Conservation (phyloP, 2,329 filamentous ascomycete genomes). For the Amylocarpus encephaloides region DNA sequence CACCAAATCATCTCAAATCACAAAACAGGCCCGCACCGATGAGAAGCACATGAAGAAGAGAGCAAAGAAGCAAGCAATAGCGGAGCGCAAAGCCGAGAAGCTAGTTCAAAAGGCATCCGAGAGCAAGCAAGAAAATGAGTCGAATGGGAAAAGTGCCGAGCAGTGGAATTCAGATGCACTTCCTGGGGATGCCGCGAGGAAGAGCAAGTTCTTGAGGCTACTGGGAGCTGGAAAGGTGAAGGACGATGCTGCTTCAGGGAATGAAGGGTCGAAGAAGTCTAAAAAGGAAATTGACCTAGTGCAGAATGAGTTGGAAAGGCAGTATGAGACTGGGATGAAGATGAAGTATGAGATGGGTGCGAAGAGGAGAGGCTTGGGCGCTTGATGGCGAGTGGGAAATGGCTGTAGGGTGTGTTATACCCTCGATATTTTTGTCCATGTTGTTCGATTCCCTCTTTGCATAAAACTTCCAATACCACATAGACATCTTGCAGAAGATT, state of each 20-base stretch:
- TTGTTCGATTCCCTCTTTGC: not conserved
- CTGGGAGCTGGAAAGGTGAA: constrained; percentile 19
- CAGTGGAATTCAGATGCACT: constrained; percentile 24
- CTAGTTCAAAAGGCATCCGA: constrained; percentile 3
- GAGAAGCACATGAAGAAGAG: not conserved
- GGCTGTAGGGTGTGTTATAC: no score
- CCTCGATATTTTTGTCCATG: no score
- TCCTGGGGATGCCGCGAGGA: constrained; percentile 23
- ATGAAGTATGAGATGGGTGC: constrained; percentile 33
- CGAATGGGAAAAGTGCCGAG: not conserved
- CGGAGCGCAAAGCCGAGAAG: not conserved
- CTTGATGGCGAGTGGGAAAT: constrained; percentile 17
- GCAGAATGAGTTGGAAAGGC: constrained; percentile 32
- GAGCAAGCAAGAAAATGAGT: constrained; percentile 5
- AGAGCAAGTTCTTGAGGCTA: constrained; percentile 29
- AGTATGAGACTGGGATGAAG: constrained; percentile 33
- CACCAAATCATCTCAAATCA: not conserved
- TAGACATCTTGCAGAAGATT: not conserved
- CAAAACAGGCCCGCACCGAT: not conserved
- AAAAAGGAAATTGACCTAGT: constrained; percentile 22
- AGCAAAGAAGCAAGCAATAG: not conserved
- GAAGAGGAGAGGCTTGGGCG: constrained; percentile 33
- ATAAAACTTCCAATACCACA: not conserved
- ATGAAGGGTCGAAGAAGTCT: constrained; percentile 11
- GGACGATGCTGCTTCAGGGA: not conserved